phyloP scores from a whole-genome alignment of 2,329 filamentous ascomycete genomes.

The Xylaria sp. region DNA sequence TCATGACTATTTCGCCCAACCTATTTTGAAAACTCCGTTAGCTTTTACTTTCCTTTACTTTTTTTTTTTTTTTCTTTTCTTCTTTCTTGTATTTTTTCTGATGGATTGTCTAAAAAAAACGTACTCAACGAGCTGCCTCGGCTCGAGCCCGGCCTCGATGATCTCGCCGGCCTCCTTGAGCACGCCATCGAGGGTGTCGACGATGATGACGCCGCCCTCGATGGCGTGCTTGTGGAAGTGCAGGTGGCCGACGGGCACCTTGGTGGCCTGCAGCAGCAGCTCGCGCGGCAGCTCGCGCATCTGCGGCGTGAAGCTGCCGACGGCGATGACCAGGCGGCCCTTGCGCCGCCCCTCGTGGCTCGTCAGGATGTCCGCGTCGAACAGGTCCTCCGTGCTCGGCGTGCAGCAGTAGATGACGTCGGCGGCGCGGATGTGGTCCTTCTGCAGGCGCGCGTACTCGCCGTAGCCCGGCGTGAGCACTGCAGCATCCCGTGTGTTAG shows the following conservation, averaged over 20 bases:
- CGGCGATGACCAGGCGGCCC: conserved; percentile 71
- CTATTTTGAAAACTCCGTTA: conserved; percentile 39
- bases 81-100: not conserved
- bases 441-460: conserved; percentile 67
- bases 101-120: conserved; percentile 30
- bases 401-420: conserved; percentile 91
- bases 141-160: conserved; percentile 72
- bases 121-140: conserved; percentile 79
- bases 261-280: conserved; percentile 65
- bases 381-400: conserved; percentile 73
- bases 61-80: no score
- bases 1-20: conserved; percentile 77
- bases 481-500: no score
- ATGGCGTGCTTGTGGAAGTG: conserved; percentile 69
- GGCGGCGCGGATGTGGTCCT: conserved; percentile 69
- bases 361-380: conserved; percentile 73
- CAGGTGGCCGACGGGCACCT: conserved; percentile 49
- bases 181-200: conserved; percentile 78
- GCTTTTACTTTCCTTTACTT: not conserved
- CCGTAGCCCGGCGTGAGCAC: conserved; percentile 71
- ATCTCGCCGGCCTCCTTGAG: conserved; percentile 86
- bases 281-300: conserved; percentile 86
- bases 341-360: conserved; percentile 70
- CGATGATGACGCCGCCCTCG: conserved; percentile 68
- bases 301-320: conserved; percentile 68